These are phyloP conservation scores for Hydrangea macrophylla DNA, from an alignment of 148 eudicot genomes.

Conservation along the genomic window DNA sequence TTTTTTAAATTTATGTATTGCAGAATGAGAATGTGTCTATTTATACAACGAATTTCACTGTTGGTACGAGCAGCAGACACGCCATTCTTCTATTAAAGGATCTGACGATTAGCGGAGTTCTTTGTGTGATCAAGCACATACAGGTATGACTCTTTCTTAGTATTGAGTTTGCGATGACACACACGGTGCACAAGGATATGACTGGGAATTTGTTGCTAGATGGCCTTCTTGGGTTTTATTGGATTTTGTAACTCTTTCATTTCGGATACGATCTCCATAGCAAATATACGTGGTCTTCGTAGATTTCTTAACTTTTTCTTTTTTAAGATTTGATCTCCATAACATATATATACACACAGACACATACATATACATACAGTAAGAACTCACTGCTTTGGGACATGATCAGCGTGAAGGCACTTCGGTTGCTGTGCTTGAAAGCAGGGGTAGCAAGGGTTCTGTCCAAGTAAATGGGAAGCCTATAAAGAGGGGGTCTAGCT, in stretches of 20 bases:
- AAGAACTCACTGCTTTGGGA: constrained; percentile 43
- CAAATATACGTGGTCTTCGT: too few relatives aligned
- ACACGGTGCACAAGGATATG: too few relatives aligned
- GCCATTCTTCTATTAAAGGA: constrained; percentile 56
- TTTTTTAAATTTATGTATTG: constrained; percentile 14
- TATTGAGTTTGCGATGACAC: not conserved
- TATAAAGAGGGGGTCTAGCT: constrained; percentile 52
- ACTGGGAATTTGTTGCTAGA: not conserved
- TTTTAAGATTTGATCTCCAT: constrained; percentile 26
- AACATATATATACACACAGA: constrained; percentile 28
- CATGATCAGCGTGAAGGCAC: constrained; percentile 63
- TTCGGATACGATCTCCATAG: too few relatives aligned
- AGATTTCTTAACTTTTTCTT: not conserved
- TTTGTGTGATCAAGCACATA: constrained; percentile 58
- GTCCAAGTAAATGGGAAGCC: constrained; percentile 76
- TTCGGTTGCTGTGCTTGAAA: constrained; percentile 70
- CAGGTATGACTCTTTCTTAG: constrained; percentile 43
- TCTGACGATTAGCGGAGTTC: constrained; percentile 39
- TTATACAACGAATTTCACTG: constrained; percentile 37
- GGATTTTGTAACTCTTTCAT: too few relatives aligned
- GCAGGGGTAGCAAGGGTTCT: constrained; percentile 74
- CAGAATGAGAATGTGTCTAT: constrained; percentile 61
- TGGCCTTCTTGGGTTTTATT: not conserved
- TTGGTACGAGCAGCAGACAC: constrained; percentile 66
- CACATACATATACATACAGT: constrained; percentile 33